These are phyloP conservation scores for Candida bentonensis DNA, from an alignment of 805 yeast species.

Conservation along the genomic window DNA sequence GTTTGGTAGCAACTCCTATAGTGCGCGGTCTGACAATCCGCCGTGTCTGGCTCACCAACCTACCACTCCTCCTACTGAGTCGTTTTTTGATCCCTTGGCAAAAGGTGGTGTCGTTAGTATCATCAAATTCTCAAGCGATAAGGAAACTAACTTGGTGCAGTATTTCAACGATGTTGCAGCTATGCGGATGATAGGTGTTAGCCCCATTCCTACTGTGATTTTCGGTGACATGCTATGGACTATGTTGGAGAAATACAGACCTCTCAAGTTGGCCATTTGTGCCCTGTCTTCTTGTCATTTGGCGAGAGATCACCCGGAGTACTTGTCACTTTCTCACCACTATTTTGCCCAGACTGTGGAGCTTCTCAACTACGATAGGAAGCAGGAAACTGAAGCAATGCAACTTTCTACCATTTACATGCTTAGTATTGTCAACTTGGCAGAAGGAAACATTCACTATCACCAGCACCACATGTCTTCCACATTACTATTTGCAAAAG, in stretches of 20 bases:
- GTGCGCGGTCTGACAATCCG: too few species aligned
- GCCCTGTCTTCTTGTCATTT: not conserved
- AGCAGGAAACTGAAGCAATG: not conserved
- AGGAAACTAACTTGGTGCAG: not conserved
- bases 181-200: not conserved
- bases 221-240: not conserved
- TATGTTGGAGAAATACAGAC: not conserved
- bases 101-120: not conserved
- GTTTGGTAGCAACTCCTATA: too few species aligned
- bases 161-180: not conserved
- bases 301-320: conserved; percentile 1
- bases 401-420: not conserved
- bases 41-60: too few species aligned
- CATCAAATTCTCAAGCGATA: not conserved
- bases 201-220: not conserved
- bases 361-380: not conserved
- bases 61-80: too few species aligned
- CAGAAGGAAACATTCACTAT: not conserved
- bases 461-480: not conserved
- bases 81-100: too few species aligned
- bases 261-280: conserved; percentile 1
- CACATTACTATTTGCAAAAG: not conserved
- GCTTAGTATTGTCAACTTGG: not conserved
- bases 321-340: not conserved
- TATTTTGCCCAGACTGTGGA: not conserved